Conservation (phyloP, 2,329 filamentous ascomycete genomes). For the Pochonia chlamydosporia region DNA sequence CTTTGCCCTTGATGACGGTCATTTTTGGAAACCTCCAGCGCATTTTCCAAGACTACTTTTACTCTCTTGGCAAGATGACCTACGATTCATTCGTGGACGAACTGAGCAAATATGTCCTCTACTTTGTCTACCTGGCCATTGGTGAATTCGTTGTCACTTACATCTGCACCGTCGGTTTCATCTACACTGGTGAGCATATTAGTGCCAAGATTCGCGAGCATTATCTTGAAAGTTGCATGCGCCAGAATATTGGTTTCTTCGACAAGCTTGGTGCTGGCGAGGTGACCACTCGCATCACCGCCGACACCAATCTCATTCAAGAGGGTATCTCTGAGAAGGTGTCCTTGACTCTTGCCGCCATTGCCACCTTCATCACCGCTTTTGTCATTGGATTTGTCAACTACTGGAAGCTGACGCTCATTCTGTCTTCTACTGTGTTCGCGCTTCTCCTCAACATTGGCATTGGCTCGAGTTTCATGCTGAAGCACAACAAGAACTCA, state of each 20-base stretch:
- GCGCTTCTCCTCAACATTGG: constrained; percentile 77
- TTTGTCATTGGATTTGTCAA: constrained; percentile 88
- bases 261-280: constrained; percentile 91
- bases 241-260: constrained; percentile 88
- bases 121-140: constrained; percentile 81
- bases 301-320: constrained; percentile 89
- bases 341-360: constrained; percentile 65
- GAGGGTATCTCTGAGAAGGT: constrained; percentile 92
- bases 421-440: constrained; percentile 75
- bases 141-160: constrained; percentile 75
- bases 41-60: constrained; percentile 62
- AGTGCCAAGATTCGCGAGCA: constrained; percentile 72
- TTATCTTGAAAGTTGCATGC: constrained; percentile 78
- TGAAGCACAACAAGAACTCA: constrained; percentile 74
- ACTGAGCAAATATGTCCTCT: constrained; percentile 62
- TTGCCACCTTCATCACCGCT: constrained; percentile 79
- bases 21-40: constrained; percentile 73
- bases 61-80: constrained; percentile 32
- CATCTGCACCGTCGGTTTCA: constrained; percentile 79
- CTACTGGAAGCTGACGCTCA: constrained; percentile 90
- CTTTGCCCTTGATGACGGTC: constrained; percentile 74
- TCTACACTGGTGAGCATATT: constrained; percentile 78
- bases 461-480: constrained; percentile 63
- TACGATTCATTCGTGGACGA: constrained; percentile 53
- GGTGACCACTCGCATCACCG: constrained; percentile 89